phyloP scores from a whole-genome alignment of 2,329 filamentous ascomycete species.

The Fusarium irregulare region DNA sequence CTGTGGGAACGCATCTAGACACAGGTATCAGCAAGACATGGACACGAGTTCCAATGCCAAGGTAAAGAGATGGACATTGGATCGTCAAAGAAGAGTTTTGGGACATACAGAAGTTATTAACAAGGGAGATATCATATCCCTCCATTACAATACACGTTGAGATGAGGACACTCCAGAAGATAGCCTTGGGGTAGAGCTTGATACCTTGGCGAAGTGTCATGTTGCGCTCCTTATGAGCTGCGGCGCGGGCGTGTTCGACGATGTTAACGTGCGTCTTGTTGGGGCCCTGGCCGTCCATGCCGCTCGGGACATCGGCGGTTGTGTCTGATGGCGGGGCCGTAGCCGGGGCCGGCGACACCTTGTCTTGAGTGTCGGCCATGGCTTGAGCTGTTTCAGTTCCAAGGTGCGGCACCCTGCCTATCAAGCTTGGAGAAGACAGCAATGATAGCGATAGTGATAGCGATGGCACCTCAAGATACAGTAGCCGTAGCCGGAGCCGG shows the following conservation, averaged over 20 bases:
- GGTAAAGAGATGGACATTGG: background rate
- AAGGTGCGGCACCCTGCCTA: background rate
- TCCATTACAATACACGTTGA: conserved; percentile 43
- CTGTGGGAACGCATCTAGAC: conserved; percentile 62
- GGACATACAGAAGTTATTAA: conserved; percentile 42
- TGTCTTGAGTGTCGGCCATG: conserved; percentile 34
- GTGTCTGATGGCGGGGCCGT: conserved; percentile 32
- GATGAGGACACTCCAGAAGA: conserved; percentile 40
- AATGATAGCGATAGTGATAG: background rate
- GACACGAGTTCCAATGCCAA: background rate
- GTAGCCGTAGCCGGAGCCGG: background rate
- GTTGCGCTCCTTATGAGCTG: conserved; percentile 38
- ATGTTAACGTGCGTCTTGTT: conserved; percentile 35
- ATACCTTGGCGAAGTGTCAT: conserved; percentile 42
- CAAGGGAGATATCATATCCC: conserved; percentile 40
- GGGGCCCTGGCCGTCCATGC: conserved; percentile 8
- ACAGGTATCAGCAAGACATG: conserved; percentile 19
- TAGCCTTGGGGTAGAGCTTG: conserved; percentile 40
- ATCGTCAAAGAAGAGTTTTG: background rate
- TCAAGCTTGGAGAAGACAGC: background rate
- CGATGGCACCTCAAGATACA: background rate
- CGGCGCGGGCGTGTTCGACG: conserved; percentile 41
- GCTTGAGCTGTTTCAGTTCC: conserved; percentile 20
- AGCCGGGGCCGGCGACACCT: conserved; percentile 26
- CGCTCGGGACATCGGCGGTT: conserved; percentile 31